Base-by-base conservation (phyloP, 2,329 filamentous ascomycete genomes). In the Verticillium longisporum region DNA sequence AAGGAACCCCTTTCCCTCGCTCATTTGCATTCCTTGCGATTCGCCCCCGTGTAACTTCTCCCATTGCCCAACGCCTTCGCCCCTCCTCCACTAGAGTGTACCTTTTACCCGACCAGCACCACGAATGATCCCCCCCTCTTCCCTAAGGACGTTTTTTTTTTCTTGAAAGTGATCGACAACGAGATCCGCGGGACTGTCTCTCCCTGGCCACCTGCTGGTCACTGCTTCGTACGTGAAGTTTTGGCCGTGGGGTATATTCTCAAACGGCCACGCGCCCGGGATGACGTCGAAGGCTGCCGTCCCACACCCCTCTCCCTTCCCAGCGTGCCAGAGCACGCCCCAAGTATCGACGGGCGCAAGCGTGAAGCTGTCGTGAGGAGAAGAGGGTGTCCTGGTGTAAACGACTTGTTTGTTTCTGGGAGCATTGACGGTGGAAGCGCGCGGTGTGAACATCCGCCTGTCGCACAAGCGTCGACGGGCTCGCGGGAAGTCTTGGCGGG, bases 261-360 rank as follows among this genome's bases (percentile, higher is more conserved):
- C 32, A 56, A 56, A 56, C 55, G 55, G 55, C 32, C 13, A 36
- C 55, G 55, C 55, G 55, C 55, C n/a, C 55, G 55, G 55, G 55
- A 56, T 56, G 55, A 56, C 55, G 55, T 36, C n/a, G 32, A 36
- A 55, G 54, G 26, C 7, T 13, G 45, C 45, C 4, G 15, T n/a
- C 38, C 10, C 36, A 10, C 14, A 10, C 36, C 10, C 36, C 36
- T 37, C 36, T 14, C 10, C 38, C 45, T 13, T 10, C 45, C 3
- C n/a, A 13, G 45, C n/a, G n/a, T 18, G 18, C 45, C 45, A 53
- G 45, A 53, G 13, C 34, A 13, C 45, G 45, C 45, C 36, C 45
- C 45, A 53, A 53, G 18, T n/a, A 53, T 53, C 45, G 26, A 53
- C 45, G 45, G 45, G 45, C 18, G 18, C 45, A 53, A 53, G 45